A percentile compares a stretch with the other conserved stretches of the same genome.
Evolutionary conservation across 805 yeast species (phyloP).

Genomic region (Lipomyces spencermartinsiae): DNA sequence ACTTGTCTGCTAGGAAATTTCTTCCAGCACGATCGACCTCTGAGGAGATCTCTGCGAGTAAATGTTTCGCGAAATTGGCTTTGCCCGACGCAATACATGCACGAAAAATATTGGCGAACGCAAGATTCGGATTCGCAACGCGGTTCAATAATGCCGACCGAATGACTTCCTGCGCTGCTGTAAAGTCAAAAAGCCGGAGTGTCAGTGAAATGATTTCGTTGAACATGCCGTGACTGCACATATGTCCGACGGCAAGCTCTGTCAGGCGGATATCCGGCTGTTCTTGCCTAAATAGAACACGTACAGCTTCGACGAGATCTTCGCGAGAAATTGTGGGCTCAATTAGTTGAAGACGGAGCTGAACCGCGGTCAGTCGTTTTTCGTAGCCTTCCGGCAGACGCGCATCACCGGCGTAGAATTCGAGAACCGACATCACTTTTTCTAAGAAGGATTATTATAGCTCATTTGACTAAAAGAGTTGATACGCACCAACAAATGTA

Average conservation of each 20-base stretch:
- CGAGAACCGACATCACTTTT: not conserved
- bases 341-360: constrained; percentile 16
- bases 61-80: constrained; percentile 19
- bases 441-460: not conserved
- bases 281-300: constrained; percentile 5
- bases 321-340: constrained; percentile 14
- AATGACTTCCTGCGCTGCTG: constrained; percentile 17
- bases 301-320: constrained; percentile 15
- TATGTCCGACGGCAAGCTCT: constrained; percentile 14
- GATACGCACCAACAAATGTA: not conserved
- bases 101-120: constrained; percentile 19
- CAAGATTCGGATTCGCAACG: constrained; percentile 9
- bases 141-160: constrained; percentile 9
- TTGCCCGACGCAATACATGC: constrained; percentile 17
- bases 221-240: constrained; percentile 26
- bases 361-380: constrained; percentile 1
- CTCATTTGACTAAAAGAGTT: not conserved
- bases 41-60: constrained; percentile 16
- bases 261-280: not conserved
- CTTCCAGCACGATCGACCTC: not conserved
- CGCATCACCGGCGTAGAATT: constrained; percentile 9
- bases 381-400: not conserved
- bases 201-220: constrained; percentile 19
- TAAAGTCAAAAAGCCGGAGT: constrained; percentile 19
- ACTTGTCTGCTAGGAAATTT: not conserved